Conservation (phyloP, 306 rosid genomes). For the Gastrolobium bilobum region DNA sequence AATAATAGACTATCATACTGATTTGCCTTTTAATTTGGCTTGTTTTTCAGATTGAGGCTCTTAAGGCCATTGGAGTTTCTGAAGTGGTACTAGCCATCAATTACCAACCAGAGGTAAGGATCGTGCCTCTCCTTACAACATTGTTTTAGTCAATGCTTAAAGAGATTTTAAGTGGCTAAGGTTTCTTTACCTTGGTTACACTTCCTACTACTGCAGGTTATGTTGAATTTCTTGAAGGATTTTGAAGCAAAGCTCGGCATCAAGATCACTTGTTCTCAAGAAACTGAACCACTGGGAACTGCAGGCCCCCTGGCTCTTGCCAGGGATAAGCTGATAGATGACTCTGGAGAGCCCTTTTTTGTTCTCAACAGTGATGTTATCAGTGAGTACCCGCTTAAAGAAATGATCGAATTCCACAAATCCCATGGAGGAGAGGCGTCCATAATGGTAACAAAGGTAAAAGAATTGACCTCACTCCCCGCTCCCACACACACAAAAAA, state of each 20-base stretch:
- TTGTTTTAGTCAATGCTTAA: slow-evolving; percentile 41
- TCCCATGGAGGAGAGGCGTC: slow-evolving; percentile 99
- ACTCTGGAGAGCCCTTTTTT: slow-evolving; percentile 91
- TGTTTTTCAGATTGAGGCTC: slow-evolving; percentile 90
- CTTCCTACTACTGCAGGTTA: slow-evolving; percentile 70
- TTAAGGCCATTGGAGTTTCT: slow-evolving; percentile 88
- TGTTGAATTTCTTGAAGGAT: slow-evolving; percentile 96
- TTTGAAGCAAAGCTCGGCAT: slow-evolving; percentile 90
- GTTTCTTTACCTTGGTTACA: slow-evolving; percentile 35
- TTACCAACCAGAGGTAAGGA: slow-evolving; percentile 96
- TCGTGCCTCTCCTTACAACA: background rate
- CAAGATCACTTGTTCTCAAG: slow-evolving; percentile 98
- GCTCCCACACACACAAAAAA: no score
- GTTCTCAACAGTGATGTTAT: slow-evolving; percentile 99
- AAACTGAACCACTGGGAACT: slow-evolving; percentile 98
- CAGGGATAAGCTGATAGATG: slow-evolving; percentile 88
- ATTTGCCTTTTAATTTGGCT: slow-evolving; percentile 44
- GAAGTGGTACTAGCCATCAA: slow-evolving; percentile 99
- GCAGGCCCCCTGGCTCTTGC: slow-evolving; percentile 99
- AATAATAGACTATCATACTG: slow-evolving; percentile 4
- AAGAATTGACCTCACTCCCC: background rate
- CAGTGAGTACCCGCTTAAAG: slow-evolving; percentile 92
- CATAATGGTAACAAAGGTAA: slow-evolving; percentile 99
- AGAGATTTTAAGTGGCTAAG: slow-evolving; percentile 36
- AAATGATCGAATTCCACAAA: slow-evolving; percentile 92